A percentile compares a stretch with the other conserved stretches of the same genome.
Evolutionary conservation across 768 basidiomycete genomes (phyloP).

Genomic region (Porphyrellus cyaneotinctus): DNA sequence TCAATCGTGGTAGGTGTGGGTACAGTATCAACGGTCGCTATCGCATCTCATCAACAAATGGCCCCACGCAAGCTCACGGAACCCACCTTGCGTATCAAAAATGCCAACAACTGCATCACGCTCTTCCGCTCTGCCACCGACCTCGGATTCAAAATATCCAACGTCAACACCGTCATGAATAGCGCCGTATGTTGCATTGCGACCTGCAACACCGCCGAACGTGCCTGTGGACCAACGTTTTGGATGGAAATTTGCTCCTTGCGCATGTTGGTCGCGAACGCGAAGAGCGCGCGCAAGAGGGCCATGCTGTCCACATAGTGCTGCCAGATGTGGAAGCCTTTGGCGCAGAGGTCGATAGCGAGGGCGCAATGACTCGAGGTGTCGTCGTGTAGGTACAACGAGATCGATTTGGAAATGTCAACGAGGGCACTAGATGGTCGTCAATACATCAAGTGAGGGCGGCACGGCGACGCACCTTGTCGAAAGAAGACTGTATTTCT

Average conservation of each 20-base stretch:
- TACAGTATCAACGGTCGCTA: slow-evolving; percentile 84
- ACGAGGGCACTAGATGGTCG: slow-evolving; percentile 57
- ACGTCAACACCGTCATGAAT: slow-evolving; percentile 90
- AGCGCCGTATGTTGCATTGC: slow-evolving; percentile 78
- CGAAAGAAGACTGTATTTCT: slow-evolving; percentile 73
- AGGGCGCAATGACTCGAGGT: slow-evolving; percentile 60
- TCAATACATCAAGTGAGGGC: neutral
- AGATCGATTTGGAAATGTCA: slow-evolving; percentile 81
- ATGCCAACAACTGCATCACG: slow-evolving; percentile 90
- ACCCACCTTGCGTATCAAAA: slow-evolving; percentile 82
- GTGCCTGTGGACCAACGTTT: slow-evolving; percentile 72
- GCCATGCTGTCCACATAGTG: slow-evolving; percentile 89
- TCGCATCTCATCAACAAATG: neutral
- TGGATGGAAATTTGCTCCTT: slow-evolving; percentile 69
- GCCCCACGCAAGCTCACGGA: too few species aligned
- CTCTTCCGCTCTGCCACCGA: slow-evolving; percentile 76
- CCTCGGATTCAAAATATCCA: slow-evolving; percentile 81
- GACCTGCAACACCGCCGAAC: slow-evolving; percentile 79
- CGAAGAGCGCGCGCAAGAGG: slow-evolving; percentile 79
- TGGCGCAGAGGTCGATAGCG: slow-evolving; percentile 85
- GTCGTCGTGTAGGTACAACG: slow-evolving; percentile 72
- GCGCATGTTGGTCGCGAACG: slow-evolving; percentile 64
- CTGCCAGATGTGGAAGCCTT: slow-evolving; percentile 94
- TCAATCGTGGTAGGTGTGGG: slow-evolving; percentile 75
- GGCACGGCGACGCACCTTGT: slow-evolving; percentile 46